Evolutionary conservation across 257 asterid genomes (phyloP), one percentile per base, ranked within the genome.

Genomic region (Solanum chilense): DNA sequence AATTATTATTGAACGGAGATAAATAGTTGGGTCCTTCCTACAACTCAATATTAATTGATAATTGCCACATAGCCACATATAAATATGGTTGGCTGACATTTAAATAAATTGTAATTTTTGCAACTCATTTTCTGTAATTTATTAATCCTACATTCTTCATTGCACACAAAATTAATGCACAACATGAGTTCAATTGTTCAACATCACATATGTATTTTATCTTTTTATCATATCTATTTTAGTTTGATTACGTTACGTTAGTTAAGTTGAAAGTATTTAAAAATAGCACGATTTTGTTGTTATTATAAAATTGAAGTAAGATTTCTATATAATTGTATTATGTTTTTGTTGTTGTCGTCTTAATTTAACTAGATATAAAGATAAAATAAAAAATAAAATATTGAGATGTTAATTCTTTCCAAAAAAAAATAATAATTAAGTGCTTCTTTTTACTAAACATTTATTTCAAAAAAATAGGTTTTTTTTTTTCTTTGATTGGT

Each of bases 61-160:
- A 80, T 47, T 80, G 85, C 68, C 85, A 47, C 68, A 80, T 31
- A 29, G 42, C 85, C 85, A 80, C 85, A 80, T 29, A 80, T 45
- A 45, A 47, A 18, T 80, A 47, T 80, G 69, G 21, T 18, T 47
- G 85, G 68, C n/a, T 80, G 44, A 47, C 11, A 16, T 80, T 80
- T 29, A 80, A 80, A 10, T 6, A 78, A 44, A 25, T 25, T 80
- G 3, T 49, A 56, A 29, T 80, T 80, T 80, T 47, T 49, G 49
- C 84, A 44, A 12, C 8, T n/a, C 39, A 45, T 78, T 42, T 44
- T 14, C 25, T 44, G 39, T 77, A 78, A 80, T 47, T 80, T 80
- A 80, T 15, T 27, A 80, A 33, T 45, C 25, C 42, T 15, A 80
- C 37, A 27, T 80, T 78, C 84, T 27, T 62, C 25, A 20, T 56